Conservation (phyloP, 1,284 basidiomycete species). For the Trametes polyzona region DNA sequence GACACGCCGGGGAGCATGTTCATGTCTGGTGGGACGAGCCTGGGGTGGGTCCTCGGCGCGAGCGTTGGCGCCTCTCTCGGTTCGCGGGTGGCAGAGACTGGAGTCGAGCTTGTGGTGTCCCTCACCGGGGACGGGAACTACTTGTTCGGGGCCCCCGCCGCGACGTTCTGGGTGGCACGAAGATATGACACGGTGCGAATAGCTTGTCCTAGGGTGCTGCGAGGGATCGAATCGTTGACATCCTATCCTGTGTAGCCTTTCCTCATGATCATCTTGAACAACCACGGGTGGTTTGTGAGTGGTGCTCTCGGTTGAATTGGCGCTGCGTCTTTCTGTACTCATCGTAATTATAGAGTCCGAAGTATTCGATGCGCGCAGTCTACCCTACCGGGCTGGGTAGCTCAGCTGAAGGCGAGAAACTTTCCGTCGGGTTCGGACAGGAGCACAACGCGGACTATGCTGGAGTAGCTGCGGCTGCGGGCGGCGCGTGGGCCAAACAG, state of each 20-base stretch:
- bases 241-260: slow-evolving; percentile 68
- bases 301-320: background rate
- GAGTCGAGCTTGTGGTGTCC: slow-evolving; percentile 53
- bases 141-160: slow-evolving; percentile 66
- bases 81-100: slow-evolving; percentile 33
- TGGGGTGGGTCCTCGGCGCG: slow-evolving; percentile 69
- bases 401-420: slow-evolving; percentile 45
- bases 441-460: slow-evolving; percentile 61
- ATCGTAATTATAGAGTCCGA: slow-evolving; percentile 51
- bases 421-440: slow-evolving; percentile 62
- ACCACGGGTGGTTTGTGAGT: slow-evolving; percentile 66
- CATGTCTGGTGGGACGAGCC: slow-evolving; percentile 61
- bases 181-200: slow-evolving; percentile 52
- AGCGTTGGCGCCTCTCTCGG: slow-evolving; percentile 60
- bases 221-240: background rate
- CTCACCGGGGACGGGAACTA: slow-evolving; percentile 73
- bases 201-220: background rate
- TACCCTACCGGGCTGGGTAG: slow-evolving; percentile 62
- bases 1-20: slow-evolving; percentile 52
- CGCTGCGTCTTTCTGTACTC: background rate
- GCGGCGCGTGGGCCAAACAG: slow-evolving; percentile 63
- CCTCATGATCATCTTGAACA: slow-evolving; percentile 69
- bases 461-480: slow-evolving; percentile 62
- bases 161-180: slow-evolving; percentile 71
- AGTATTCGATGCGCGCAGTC: slow-evolving; percentile 62